Conservation (phyloP, 2,329 filamentous ascomycete genomes). For the Escovopsis weberi region DNA sequence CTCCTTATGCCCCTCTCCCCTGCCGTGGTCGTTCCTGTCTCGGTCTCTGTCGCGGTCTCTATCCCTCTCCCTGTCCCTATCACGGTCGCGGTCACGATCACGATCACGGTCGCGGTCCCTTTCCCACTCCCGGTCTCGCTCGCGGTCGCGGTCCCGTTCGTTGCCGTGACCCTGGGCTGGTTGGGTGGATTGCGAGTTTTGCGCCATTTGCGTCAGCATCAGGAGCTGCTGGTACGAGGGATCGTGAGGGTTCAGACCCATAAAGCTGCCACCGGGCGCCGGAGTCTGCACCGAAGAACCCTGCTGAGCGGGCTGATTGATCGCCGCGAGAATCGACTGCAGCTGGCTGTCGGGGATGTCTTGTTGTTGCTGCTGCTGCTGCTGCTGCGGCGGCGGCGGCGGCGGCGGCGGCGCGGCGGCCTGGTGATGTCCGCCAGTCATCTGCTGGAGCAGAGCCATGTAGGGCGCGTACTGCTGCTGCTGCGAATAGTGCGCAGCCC, state of each 20-base stretch:
- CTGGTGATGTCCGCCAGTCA: slow-evolving; percentile 21
- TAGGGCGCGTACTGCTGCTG: slow-evolving; percentile 23
- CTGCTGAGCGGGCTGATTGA: slow-evolving; percentile 22
- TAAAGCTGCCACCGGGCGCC: slow-evolving; percentile 10
- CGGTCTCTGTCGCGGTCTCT: slow-evolving; percentile 21
- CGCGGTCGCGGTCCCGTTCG: slow-evolving; percentile 21
- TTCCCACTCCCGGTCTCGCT: too few species aligned
- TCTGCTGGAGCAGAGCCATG: slow-evolving; percentile 27
- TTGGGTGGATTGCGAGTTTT: slow-evolving; percentile 16
- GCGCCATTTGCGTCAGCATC: slow-evolving; percentile 24
- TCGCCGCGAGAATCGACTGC: slow-evolving; percentile 29
- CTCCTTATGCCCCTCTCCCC: slow-evolving; percentile 17
- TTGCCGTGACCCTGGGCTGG: slow-evolving; percentile 11
- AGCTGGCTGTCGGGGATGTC: slow-evolving; percentile 24
- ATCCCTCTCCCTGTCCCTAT: slow-evolving; percentile 5
- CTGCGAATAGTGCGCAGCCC: slow-evolving; percentile 15
- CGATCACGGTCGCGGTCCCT: too few species aligned
- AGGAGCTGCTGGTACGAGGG: slow-evolving; percentile 25
- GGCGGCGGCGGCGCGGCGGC: slow-evolving; percentile 5
- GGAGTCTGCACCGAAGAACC: slow-evolving; percentile 7
- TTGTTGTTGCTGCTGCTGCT: slow-evolving; percentile 12
- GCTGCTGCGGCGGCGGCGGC: slow-evolving; percentile 11
- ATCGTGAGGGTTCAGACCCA: slow-evolving; percentile 21
- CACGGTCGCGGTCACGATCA: too few species aligned
- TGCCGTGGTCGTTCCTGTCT: slow-evolving; percentile 17